These are phyloP conservation scores for Lonicera japonica DNA, from an alignment of 129 eudicot genomes.

Conservation along the genomic window DNA sequence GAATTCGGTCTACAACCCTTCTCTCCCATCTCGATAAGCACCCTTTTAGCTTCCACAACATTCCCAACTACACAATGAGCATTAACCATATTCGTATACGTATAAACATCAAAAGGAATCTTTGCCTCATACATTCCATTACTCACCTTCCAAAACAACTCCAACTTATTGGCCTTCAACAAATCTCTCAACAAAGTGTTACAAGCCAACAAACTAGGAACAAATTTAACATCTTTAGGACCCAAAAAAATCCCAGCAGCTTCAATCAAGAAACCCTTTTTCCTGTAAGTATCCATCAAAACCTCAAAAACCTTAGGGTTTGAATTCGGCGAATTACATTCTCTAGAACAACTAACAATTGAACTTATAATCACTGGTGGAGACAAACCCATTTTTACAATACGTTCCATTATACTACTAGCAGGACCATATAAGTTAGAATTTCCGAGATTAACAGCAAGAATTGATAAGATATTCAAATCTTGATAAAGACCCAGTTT, in stretches of 20 bases:
- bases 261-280: slow-evolving; percentile 25
- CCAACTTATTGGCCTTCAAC: slow-evolving; percentile 21
- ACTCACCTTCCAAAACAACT: slow-evolving; percentile 28
- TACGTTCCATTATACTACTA: slow-evolving; percentile 19
- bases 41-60: slow-evolving; percentile 16
- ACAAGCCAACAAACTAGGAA: slow-evolving; percentile 6
- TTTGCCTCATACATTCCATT: slow-evolving; percentile 7
- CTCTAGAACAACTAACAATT: slow-evolving; percentile 15
- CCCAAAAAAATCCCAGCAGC: slow-evolving; percentile 20
- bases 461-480: slow-evolving; percentile 4
- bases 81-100: slow-evolving; percentile 24
- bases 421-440: slow-evolving; percentile 25
- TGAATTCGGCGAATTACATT: slow-evolving; percentile 4
- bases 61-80: slow-evolving; percentile 35
- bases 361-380: slow-evolving; percentile 5
- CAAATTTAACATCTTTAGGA: slow-evolving; percentile 9
- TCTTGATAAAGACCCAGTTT: slow-evolving; percentile 13
- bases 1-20: slow-evolving; percentile 24
- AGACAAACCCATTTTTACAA: slow-evolving; percentile 9
- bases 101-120: slow-evolving; percentile 24
- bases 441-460: slow-evolving; percentile 18
- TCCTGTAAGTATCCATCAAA: slow-evolving; percentile 24
- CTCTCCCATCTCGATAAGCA: slow-evolving; percentile 26
- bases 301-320: slow-evolving; percentile 27
- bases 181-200: slow-evolving; percentile 24